Evolutionary conservation across 2,329 filamentous ascomycete genomes (phyloP).

Genomic region (Ramularia collo-cygni): DNA sequence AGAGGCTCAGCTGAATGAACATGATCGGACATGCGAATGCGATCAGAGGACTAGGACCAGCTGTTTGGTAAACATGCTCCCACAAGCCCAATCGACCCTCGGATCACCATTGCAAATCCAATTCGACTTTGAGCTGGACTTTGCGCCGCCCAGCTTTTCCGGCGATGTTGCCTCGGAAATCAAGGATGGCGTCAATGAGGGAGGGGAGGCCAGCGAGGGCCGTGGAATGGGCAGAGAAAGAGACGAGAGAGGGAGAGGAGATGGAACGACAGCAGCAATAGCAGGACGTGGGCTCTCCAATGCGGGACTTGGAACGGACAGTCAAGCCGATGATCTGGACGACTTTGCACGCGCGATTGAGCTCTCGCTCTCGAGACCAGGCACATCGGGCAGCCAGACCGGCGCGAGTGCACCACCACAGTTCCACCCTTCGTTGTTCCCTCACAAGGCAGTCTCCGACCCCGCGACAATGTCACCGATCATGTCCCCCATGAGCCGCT

Average conservation of each 20-base stretch:
- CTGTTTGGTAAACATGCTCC: no score
- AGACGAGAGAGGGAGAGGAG: background rate
- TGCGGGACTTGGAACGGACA: slow-evolving; percentile 13
- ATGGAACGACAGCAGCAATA: background rate
- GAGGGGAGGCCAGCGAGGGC: no score
- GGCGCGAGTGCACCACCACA: slow-evolving; percentile 6
- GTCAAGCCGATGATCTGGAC: slow-evolving; percentile 6
- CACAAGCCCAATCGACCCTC: no score
- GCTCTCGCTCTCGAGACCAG: slow-evolving; percentile 11
- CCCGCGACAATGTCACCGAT: slow-evolving; percentile 10
- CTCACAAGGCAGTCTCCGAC: slow-evolving; percentile 6
- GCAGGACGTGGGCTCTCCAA: slow-evolving; percentile 3
- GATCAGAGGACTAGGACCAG: no score
- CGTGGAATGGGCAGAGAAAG: no score
- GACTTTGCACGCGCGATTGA: slow-evolving; percentile 11
- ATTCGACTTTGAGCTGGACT: no score
- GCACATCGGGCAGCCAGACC: slow-evolving; percentile 5
- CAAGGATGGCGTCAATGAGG: background rate
- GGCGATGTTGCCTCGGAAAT: no score
- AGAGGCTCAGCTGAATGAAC: no score
- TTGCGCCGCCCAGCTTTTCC: no score
- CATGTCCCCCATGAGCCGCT: slow-evolving; percentile 22
- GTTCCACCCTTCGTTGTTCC: slow-evolving; percentile 23
- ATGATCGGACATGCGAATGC: no score
- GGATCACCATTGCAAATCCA: no score